Conservation (phyloP, 2,329 filamentous ascomycete species). For the Aspergillus eucalypticola region DNA sequence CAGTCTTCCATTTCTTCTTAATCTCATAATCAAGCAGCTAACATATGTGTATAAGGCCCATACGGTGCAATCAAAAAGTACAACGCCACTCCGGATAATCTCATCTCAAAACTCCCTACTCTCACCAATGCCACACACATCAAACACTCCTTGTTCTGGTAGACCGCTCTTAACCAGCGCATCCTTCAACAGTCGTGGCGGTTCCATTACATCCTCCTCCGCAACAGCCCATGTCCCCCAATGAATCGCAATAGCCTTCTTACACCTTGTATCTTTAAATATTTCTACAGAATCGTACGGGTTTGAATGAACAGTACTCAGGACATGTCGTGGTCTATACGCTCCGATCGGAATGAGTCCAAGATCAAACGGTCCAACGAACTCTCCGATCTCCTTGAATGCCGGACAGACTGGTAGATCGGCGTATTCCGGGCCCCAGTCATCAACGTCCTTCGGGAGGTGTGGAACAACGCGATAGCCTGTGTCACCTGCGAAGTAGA, state of each 20-base stretch:
- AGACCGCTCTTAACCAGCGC: neutral
- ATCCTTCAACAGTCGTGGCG: neutral
- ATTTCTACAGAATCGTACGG: neutral
- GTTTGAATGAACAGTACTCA: neutral
- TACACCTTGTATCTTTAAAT: neutral
- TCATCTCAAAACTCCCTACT: neutral
- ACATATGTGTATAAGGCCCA: no score
- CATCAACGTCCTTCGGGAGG: neutral
- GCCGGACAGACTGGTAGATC: neutral
- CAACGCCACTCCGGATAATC: neutral
- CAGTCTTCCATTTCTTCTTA: no score
- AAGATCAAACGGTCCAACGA: neutral
- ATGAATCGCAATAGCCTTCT: neutral
- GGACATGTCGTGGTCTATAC: neutral
- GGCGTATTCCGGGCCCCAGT: neutral
- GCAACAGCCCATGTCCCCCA: neutral
- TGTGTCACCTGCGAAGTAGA: neutral
- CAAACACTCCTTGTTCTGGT: neutral
- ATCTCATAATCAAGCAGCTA: no score
- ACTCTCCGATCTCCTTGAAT: neutral
- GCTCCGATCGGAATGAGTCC: neutral
- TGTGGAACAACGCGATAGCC: neutral
- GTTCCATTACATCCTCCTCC: neutral
- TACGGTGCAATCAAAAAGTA: no score
- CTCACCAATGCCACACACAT: neutral